phyloP scores from a whole-genome alignment of 768 basidiomycete genomes.

The Chalciporus piperatus region DNA sequence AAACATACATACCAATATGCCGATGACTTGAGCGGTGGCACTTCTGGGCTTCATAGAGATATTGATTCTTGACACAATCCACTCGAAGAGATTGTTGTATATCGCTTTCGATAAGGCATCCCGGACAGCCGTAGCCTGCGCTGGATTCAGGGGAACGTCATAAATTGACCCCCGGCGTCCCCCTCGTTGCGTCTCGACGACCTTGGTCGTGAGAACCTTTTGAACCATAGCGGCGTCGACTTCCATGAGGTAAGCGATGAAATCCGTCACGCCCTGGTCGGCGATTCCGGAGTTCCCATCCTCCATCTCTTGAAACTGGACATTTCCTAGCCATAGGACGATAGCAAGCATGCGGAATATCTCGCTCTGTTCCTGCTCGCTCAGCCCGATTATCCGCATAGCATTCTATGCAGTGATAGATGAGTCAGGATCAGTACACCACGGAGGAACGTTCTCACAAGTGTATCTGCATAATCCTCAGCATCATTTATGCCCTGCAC shows the following conservation, averaged over 20 bases:
- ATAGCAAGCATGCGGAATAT: conserved; percentile 92
- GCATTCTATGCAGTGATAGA: conserved; percentile 56
- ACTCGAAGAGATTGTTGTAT: conserved; percentile 98
- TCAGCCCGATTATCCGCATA: conserved; percentile 92
- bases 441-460: conserved; percentile 49
- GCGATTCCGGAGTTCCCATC: conserved; percentile 82
- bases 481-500: conserved; percentile 90
- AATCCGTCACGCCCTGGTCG: conserved; percentile 90
- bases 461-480: conserved; percentile 83
- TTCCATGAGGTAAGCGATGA: conserved; percentile 93
- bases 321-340: conserved; percentile 95
- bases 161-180: conserved; percentile 95
- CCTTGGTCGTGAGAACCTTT: conserved; percentile 80
- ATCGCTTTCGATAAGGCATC: conserved; percentile 95
- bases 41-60: conserved; percentile 90
- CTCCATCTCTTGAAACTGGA: conserved; percentile 84
- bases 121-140: conserved; percentile 84
- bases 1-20: conserved; percentile 67
- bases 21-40: conserved; percentile 76
- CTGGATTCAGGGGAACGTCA: conserved; percentile 90
- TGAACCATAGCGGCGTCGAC: conserved; percentile 74
- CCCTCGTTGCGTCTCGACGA: conserved; percentile 91
- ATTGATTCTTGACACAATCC: conserved; percentile 97
- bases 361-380: conserved; percentile 77
- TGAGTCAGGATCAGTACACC: conserved; percentile 4